A percentile compares a stretch with the other conserved stretches of the same genome.
Evolutionary conservation across 305 asterid genomes (phyloP).

Genomic region (Fraxinus nigra): DNA sequence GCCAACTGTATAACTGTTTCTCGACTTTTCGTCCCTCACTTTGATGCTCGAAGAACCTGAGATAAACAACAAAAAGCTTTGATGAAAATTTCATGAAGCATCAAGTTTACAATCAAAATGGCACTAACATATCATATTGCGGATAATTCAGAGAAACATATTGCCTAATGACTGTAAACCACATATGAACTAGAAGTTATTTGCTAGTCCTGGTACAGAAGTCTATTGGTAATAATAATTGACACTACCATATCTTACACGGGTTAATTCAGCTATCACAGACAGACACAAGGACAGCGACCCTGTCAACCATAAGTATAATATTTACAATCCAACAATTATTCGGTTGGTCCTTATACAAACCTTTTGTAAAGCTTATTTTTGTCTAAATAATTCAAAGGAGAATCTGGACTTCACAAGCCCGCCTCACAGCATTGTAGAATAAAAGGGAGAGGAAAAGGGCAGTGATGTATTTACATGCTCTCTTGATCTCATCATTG

Average conservation of each 20-base stretch:
- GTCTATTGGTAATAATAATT: neutral
- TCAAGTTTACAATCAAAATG: neutral
- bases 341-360: neutral
- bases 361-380: neutral
- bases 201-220: neutral
- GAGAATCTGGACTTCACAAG: neutral
- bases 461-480: neutral
- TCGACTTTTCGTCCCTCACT: slow-evolving; percentile 57
- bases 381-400: neutral
- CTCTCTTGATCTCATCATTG: neutral
- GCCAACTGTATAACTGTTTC: slow-evolving; percentile 42
- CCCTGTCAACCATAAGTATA: neutral
- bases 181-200: neutral
- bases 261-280: neutral
- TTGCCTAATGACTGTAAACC: neutral
- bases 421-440: neutral
- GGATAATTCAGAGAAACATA: neutral
- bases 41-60: slow-evolving; percentile 70
- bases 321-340: neutral
- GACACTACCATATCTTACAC: neutral
- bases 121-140: neutral
- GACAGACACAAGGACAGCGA: neutral
- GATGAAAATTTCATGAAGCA: neutral
- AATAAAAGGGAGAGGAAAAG: neutral
- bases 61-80: slow-evolving; percentile 10